Evolutionary conservation across 129 eudicot genomes (phyloP), one percentile per base, ranked within the genome.

Genomic region (Pittosporum tobira): DNA sequence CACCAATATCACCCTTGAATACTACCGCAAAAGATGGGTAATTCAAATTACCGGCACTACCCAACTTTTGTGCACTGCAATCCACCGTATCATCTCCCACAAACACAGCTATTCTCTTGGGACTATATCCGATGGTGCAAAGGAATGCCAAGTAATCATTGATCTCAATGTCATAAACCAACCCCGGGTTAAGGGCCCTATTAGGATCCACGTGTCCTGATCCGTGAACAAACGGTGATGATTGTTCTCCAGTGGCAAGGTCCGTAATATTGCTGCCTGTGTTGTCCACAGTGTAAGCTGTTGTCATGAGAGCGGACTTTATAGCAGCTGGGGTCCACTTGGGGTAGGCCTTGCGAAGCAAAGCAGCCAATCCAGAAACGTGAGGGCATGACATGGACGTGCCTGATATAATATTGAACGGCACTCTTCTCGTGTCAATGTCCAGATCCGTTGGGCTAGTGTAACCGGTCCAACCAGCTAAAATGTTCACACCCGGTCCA

Each of bases 341-440:
- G 0, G 96, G 94, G 58, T 87, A 66, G 25, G 99, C 96, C 54
- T 59, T 75, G 11, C 88, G 75, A 2, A 93, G 80, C 56, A 93
- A 70, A 4, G 96, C 96, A 12, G 88, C 87, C 61, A 93, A 64
- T 27, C 99, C 99, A 57, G 96, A 87, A 52, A 87, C 99, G 40
- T 93, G 99, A 27, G 99, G 96, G 65, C 99, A 93, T 29, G 99
- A 79, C 99, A 93, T 93, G 20, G 99, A 93, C 0, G 99, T 93
- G 6, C 99, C 99, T 0, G 96, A 93, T 24, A 93, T 87, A 13
- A 93, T 93, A 51, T 87, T 93, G 67, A 93, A 93, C 23, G 69
- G 76, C 14, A 84, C 94, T 23, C 84, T 74, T 66, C 99, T 72
- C n/a, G 77, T 68, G 66, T 93, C 96, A 5, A 65, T 44, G 42